Base-by-base conservation (phyloP, 176 grass and related monocot genomes). In the Puccinellia tenuiflora region DNA sequence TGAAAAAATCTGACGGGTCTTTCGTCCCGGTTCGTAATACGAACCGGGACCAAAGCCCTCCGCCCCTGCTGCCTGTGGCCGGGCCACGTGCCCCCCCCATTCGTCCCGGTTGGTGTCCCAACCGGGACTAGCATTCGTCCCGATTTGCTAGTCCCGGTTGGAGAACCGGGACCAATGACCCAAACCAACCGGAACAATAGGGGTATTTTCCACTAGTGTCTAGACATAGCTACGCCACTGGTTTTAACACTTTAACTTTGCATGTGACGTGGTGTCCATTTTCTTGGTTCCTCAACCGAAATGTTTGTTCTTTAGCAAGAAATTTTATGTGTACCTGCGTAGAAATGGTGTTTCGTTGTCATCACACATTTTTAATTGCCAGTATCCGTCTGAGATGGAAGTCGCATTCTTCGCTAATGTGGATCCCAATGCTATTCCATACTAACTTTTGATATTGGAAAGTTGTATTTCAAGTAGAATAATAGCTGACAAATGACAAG, bases 271-370 rank as follows among this genome's bases (percentile, higher is more conserved):
- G 29, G 34, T 38, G 55, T 7, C 54, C 13, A 21, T 35, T 74
- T 74, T 63, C 81, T 75, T 83, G 70, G 21, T 35, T 83, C 79
- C 31, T 61, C 20, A 55, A 61, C 42, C 29, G 30, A 55, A 83
- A 34, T 40, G 14, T 25, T 76, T 55, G 50, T 24, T 76, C 15
- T 56, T 76, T 37, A 28, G 31, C 46, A 48, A 48, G 46, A 48
- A 48, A 48, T 17, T 48, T 48, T 48, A 6, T 4, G 46, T 16
- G 4, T 40, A 40, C 39, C 9, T 9, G 6, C 6, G 13, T 37
- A 66, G 3, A 66, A 17, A 11, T 5, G 31, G 29, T 66, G 63
- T 66, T 35, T 22, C 65, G 46, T 83, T 30, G 39, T 33, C 13
- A 48, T 48, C 59, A 30, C 68, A 48, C 81, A 35, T 20, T 82